These are phyloP conservation scores for Hymenoscyphus fructigenus DNA, from an alignment of 2,329 filamentous ascomycete genomes.

Conservation along the genomic window DNA sequence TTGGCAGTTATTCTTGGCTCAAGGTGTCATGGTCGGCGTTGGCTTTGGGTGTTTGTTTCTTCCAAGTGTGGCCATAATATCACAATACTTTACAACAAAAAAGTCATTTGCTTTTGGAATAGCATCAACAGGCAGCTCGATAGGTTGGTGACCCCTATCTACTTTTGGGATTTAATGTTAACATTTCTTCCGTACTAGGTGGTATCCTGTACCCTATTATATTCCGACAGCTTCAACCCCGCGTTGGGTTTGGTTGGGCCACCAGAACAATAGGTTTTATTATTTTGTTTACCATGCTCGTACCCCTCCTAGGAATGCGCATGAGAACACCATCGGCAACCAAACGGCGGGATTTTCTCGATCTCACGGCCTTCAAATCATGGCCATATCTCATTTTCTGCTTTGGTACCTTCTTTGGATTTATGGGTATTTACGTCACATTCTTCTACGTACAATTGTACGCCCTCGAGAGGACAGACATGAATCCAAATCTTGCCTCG, in stretches of 20 bases:
- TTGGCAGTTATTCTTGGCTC: constrained; percentile 54
- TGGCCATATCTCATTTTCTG: constrained; percentile 19
- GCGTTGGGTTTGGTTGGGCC: constrained; percentile 46
- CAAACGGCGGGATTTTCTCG: constrained; percentile 17
- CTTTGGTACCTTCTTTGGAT: constrained; percentile 25
- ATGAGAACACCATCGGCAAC: constrained; percentile 21
- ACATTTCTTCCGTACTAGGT: constrained; percentile 27
- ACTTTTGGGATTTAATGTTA: too few relatives aligned
- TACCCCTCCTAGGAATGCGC: constrained; percentile 32
- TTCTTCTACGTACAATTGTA: constrained; percentile 44
- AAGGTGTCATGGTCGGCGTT: constrained; percentile 51
- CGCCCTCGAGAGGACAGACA: constrained; percentile 24
- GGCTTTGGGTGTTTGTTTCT: constrained; percentile 55
- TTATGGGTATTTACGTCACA: constrained; percentile 52
- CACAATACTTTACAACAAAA: constrained; percentile 43
- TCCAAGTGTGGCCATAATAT: constrained; percentile 61
- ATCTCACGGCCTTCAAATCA: constrained; percentile 27
- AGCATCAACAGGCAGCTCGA: not conserved
- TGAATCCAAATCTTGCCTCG: constrained; percentile 38
- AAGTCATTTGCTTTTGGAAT: not conserved
- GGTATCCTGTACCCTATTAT: constrained; percentile 47
- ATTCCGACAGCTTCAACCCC: constrained; percentile 40
- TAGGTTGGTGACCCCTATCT: not conserved
- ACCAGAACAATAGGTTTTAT: constrained; percentile 47
- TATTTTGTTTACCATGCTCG: constrained; percentile 38